Percentiles rank a stretch among this genome's conserved stretches.
Evolutionary conservation across 257 asterid species (phyloP).

Genomic region (Solanum stenotomum): DNA sequence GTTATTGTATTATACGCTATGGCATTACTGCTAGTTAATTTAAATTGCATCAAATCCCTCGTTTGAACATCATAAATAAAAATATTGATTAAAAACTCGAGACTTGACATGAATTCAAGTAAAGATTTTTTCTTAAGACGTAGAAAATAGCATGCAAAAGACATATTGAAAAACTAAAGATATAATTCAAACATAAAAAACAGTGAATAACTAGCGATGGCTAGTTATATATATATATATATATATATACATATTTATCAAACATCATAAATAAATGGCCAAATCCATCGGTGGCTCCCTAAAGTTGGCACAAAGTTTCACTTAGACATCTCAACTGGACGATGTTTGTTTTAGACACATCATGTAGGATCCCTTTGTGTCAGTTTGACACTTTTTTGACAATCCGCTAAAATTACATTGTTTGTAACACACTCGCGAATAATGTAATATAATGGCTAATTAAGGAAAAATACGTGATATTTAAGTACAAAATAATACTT

Average conservation of each 20-base stretch:
- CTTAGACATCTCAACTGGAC: no score
- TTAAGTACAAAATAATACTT: no score
- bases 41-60: background rate
- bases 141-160: background rate
- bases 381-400: no score
- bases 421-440: no score
- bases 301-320: no score
- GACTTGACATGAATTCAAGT: background rate
- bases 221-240: no score
- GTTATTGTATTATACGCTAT: background rate
- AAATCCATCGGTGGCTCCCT: rapidly evolving
- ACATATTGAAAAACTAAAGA: background rate
- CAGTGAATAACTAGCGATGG: background rate
- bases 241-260: background rate
- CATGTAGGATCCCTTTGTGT: no score
- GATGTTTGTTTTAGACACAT: no score
- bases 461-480: no score
- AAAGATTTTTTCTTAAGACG: background rate
- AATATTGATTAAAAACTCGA: background rate
- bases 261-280: background rate
- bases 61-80: background rate
- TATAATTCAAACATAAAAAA: background rate
- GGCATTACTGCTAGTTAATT: background rate
- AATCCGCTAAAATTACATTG: no score
- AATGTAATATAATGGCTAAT: no score